A percentile compares a stretch with the other conserved stretches of the same genome.
Evolutionary conservation across 768 basidiomycete species (phyloP).

Genomic region (Russula abietina): DNA sequence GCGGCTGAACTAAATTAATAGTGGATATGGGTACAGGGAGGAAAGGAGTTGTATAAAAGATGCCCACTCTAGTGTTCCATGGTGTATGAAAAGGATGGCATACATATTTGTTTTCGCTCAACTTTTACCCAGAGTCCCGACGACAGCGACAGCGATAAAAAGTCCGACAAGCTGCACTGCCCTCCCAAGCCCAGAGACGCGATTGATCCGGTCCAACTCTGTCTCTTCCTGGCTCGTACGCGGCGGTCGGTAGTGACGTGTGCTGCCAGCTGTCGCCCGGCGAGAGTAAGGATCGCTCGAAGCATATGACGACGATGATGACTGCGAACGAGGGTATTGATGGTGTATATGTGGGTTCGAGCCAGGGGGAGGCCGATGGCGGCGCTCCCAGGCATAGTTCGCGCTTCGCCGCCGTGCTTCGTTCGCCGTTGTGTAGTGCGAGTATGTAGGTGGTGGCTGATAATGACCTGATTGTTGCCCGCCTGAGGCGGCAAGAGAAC

Average conservation of each 20-base stretch:
- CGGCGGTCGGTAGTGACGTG: slow-evolving; percentile 2
- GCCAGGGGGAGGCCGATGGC: slow-evolving; percentile 23
- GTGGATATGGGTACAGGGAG: background rate
- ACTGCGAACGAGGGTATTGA: background rate
- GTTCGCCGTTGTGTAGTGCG: slow-evolving; percentile 27
- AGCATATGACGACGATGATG: background rate
- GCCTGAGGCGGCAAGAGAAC: slow-evolving; percentile 22
- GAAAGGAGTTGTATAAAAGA: background rate
- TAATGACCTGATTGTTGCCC: background rate
- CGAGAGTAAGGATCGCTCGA: background rate
- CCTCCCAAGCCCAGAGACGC: slow-evolving; percentile 22
- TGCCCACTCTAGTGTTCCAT: background rate
- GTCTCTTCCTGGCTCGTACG: slow-evolving; percentile 21
- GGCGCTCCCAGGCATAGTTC: slow-evolving; percentile 36
- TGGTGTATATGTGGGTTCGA: slow-evolving; percentile 2
- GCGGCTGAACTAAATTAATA: slow-evolving; percentile 18
- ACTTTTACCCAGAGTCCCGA: slow-evolving; percentile 15
- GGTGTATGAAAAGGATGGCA: background rate
- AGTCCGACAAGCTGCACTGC: slow-evolving; percentile 22
- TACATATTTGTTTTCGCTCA: background rate
- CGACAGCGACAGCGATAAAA: slow-evolving; percentile 16
- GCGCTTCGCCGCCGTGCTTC: slow-evolving; percentile 33
- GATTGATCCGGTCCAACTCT: slow-evolving; percentile 16
- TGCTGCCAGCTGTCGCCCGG: background rate
- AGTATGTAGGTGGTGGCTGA: slow-evolving; percentile 16